Conservation (phyloP, 208 protist species). For the Strigomonas culicis region DNA sequence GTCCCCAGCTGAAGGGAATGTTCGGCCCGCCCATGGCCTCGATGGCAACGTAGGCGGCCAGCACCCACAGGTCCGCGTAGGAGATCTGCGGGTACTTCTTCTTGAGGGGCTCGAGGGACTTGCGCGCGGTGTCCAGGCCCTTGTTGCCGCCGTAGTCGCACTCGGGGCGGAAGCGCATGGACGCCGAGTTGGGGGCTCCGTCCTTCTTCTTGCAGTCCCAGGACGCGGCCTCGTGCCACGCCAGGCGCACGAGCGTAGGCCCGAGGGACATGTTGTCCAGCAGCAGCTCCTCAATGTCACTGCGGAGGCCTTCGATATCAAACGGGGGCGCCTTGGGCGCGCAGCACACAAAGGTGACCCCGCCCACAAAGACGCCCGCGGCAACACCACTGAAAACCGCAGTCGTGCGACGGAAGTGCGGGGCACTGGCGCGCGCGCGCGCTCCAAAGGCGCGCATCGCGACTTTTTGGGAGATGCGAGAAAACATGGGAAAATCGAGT, state of each 20-base stretch:
- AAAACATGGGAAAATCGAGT: too few species aligned
- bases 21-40: constrained; percentile 89
- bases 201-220: constrained; percentile 61
- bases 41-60: constrained; percentile 88
- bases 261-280: constrained; percentile 41
- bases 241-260: constrained; percentile 67
- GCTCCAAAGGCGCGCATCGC: too few species aligned
- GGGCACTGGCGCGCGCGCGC: too few species aligned
- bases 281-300: constrained; percentile 55
- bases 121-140: constrained; percentile 77
- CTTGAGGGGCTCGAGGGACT: constrained; percentile 87
- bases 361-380: constrained; percentile 26
- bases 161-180: constrained; percentile 83
- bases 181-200: constrained; percentile 61
- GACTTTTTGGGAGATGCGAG: too few species aligned
- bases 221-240: constrained; percentile 75
- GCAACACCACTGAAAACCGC: constrained; percentile 29
- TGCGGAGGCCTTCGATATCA: constrained; percentile 36
- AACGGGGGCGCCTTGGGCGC: constrained; percentile 42
- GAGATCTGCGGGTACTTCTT: constrained; percentile 86
- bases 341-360: constrained; percentile 40
- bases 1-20: constrained; percentile 84
- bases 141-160: constrained; percentile 77
- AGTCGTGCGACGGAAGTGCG: too few species aligned
- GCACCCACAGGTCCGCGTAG: constrained; percentile 92